These are phyloP conservation scores for Grosmannia clavigera DNA, from an alignment of 2,329 filamentous ascomycete species.

Conservation along the genomic window DNA sequence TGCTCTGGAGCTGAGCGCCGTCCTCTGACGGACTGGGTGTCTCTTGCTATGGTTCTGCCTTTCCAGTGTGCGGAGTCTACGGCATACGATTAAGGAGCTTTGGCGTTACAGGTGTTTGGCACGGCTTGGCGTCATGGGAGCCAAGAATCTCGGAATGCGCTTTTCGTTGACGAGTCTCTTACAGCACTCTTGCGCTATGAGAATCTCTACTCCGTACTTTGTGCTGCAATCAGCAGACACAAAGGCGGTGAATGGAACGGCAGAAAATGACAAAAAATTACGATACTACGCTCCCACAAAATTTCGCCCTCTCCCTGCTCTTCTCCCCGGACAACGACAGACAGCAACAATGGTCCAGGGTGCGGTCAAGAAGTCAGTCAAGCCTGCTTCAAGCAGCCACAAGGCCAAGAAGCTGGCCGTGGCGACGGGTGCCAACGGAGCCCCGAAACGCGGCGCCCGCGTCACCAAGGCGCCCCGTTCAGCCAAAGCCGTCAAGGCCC, in stretches of 20 bases:
- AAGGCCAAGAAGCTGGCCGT: constrained; percentile 25
- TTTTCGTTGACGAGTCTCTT: too few relatives aligned
- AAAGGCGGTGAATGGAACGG: background rate
- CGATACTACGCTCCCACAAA: background rate
- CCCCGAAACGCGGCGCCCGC: constrained; percentile 27
- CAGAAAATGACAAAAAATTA: background rate
- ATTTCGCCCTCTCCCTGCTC: background rate
- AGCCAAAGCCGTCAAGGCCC: constrained; percentile 19
- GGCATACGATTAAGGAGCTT: too few relatives aligned
- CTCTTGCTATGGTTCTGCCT: background rate
- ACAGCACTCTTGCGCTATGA: too few relatives aligned
- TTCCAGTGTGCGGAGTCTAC: too few relatives aligned
- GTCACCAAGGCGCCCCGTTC: constrained; percentile 36
- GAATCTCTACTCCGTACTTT: too few relatives aligned
- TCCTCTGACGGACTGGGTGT: background rate
- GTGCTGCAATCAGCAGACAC: too few relatives aligned
- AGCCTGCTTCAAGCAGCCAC: constrained; percentile 15
- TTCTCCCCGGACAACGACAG: background rate
- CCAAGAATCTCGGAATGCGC: too few relatives aligned
- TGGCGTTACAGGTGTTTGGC: too few relatives aligned
- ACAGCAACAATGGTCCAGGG: constrained; percentile 39
- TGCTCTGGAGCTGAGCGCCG: background rate
- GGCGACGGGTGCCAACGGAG: constrained; percentile 11
- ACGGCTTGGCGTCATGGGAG: too few relatives aligned
- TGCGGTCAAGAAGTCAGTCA: constrained; percentile 33